A percentile compares a stretch with the other conserved stretches of the same genome.
Evolutionary conservation across 1,139 yeast genomes (phyloP).

Genomic region (Geotrichum klebahnii): DNA sequence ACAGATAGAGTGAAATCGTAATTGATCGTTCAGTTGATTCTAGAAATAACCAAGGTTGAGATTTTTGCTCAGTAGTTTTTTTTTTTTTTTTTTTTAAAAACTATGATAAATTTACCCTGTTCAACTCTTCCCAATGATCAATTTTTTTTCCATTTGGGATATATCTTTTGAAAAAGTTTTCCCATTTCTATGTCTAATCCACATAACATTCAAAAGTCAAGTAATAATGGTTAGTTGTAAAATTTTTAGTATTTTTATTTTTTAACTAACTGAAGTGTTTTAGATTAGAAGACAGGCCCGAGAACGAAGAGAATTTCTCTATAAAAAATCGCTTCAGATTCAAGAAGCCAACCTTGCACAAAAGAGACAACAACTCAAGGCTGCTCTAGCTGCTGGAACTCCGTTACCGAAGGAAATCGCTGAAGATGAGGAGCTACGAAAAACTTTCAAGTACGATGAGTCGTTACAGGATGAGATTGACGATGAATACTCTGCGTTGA

Average conservation of each 20-base stretch:
- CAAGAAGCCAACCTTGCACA: slow-evolving; percentile 85
- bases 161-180: no score
- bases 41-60: background rate
- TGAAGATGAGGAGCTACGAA: slow-evolving; percentile 76
- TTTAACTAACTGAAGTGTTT: background rate
- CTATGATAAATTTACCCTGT: no score
- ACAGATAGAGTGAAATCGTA: background rate
- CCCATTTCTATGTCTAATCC: no score
- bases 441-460: slow-evolving; percentile 81
- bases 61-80: background rate
- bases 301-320: slow-evolving; percentile 89
- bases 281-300: slow-evolving; percentile 87
- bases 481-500: slow-evolving; percentile 83
- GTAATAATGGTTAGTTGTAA: background rate
- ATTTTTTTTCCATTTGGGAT: no score
- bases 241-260: no score
- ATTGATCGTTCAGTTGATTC: background rate
- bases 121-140: no score
- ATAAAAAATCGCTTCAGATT: slow-evolving; percentile 79
- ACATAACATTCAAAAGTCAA: no score
- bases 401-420: slow-evolving; percentile 85
- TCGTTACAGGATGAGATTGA: slow-evolving; percentile 54
- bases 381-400: slow-evolving; percentile 87
- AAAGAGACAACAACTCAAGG: slow-evolving; percentile 79
- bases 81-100: background rate